Conservation (phyloP, 2,329 filamentous ascomycete species). For the Mollisia scopiformis region DNA sequence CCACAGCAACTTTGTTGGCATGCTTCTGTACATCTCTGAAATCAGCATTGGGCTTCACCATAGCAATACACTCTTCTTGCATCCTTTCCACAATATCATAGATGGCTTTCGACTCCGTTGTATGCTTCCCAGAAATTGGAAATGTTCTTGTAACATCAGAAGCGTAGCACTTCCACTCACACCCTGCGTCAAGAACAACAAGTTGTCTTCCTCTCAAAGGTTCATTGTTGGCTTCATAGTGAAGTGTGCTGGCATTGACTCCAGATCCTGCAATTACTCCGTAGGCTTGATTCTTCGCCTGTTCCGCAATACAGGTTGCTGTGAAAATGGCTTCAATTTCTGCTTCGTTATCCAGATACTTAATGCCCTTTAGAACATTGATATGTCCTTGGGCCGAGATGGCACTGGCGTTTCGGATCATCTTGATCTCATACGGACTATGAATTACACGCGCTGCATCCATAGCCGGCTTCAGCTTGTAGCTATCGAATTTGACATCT, state of each 20-base stretch:
- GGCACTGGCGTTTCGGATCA: constrained; percentile 79
- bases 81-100: constrained; percentile 80
- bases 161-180: constrained; percentile 84
- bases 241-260: constrained; percentile 79
- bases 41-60: constrained; percentile 68
- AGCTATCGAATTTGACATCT: constrained; percentile 46
- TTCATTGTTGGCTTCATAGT: constrained; percentile 83
- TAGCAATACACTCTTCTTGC: constrained; percentile 74
- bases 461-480: constrained; percentile 69
- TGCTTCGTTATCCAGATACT: constrained; percentile 72
- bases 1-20: constrained; percentile 73
- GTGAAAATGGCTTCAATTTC: constrained; percentile 82
- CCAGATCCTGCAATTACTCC: constrained; percentile 87
- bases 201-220: constrained; percentile 70
- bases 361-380: constrained; percentile 67
- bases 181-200: constrained; percentile 84
- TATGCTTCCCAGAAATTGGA: constrained; percentile 73
- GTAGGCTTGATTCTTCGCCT: constrained; percentile 81
- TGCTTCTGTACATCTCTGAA: constrained; percentile 75
- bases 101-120: constrained; percentile 69
- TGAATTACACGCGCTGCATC: constrained; percentile 82
- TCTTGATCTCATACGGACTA: constrained; percentile 79
- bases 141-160: constrained; percentile 90
- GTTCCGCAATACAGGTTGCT: constrained; percentile 70
- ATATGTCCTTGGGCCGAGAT: constrained; percentile 80